Percentiles rank a stretch among this genome's conserved stretches.
phyloP scores from a whole-genome alignment of 805 yeast species.

The Yarrowia osloensis region DNA sequence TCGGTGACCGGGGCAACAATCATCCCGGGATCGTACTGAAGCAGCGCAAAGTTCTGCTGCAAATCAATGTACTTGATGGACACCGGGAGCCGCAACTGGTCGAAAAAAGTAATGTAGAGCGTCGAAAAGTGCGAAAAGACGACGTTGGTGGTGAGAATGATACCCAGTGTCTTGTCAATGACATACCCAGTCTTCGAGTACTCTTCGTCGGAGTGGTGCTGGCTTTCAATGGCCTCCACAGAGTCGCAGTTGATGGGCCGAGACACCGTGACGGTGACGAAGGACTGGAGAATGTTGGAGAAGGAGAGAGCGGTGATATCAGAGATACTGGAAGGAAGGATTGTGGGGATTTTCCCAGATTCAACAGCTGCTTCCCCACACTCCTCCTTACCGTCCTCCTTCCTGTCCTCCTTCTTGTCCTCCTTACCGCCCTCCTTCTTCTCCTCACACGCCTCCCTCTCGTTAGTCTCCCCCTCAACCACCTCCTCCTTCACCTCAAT shows the following conservation, averaged over 20 bases:
- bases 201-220: slow-evolving; percentile 12
- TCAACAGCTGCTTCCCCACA: too few species aligned
- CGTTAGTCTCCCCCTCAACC: too few species aligned
- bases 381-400: too few species aligned
- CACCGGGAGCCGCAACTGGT: slow-evolving; percentile 53
- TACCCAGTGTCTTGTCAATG: slow-evolving; percentile 78
- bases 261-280: slow-evolving; percentile 8
- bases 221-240: neutral
- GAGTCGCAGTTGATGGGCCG: slow-evolving; percentile 18
- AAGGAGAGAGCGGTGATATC: neutral
- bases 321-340: neutral
- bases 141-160: slow-evolving; percentile 70
- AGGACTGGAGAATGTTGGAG: slow-evolving; percentile 5
- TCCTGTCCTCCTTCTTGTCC: too few species aligned
- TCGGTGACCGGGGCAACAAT: slow-evolving; percentile 2
- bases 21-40: slow-evolving; percentile 22
- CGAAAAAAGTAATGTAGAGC: slow-evolving; percentile 13
- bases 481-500: neutral
- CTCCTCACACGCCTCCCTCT: too few species aligned
- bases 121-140: slow-evolving; percentile 9
- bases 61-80: slow-evolving; percentile 14
- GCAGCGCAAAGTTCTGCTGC: slow-evolving; percentile 1
- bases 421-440: too few species aligned
- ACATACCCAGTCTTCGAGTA: slow-evolving; percentile 75
- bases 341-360: slow-evolving; percentile 1